phyloP scores from a whole-genome alignment of 1,284 basidiomycete genomes.

The Cryptococcus depauperatus region DNA sequence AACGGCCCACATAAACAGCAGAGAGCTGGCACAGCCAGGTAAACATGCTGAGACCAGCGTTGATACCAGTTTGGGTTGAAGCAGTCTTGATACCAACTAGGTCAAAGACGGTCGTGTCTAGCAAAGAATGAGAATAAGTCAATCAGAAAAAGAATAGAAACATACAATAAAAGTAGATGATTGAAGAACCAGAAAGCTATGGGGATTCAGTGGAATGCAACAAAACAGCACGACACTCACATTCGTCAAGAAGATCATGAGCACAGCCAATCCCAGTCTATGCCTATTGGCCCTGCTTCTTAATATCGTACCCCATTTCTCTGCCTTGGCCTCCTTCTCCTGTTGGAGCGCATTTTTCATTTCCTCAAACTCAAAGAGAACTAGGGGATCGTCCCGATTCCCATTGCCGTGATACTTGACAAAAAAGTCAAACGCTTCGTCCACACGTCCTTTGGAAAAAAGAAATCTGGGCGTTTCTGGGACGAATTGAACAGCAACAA shows the following conservation, averaged over 20 bases:
- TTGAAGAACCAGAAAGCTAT: slow-evolving; percentile 17
- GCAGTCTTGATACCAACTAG: slow-evolving; percentile 43
- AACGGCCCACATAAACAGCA: slow-evolving; percentile 33
- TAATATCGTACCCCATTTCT: slow-evolving; percentile 40
- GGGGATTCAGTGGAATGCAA: not conserved
- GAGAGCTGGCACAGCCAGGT: slow-evolving; percentile 42
- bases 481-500: slow-evolving; percentile 45
- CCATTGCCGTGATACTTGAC: slow-evolving; percentile 71
- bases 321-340: slow-evolving; percentile 49
- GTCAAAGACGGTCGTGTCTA: slow-evolving; percentile 38
- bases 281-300: slow-evolving; percentile 31
- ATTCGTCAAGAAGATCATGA: slow-evolving; percentile 42
- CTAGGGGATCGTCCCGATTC: slow-evolving; percentile 56
- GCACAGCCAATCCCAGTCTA: slow-evolving; percentile 36
- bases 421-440: slow-evolving; percentile 65
- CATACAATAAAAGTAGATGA: slow-evolving; percentile 45
- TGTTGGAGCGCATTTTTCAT: slow-evolving; percentile 66
- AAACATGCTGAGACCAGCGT: slow-evolving; percentile 43
- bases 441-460: slow-evolving; percentile 45
- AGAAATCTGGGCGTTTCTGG: slow-evolving; percentile 45
- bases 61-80: slow-evolving; percentile 44
- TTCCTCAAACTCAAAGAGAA: slow-evolving; percentile 68
- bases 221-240: slow-evolving; percentile 1
- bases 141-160: not conserved
- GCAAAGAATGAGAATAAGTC: not conserved